A percentile compares a stretch with the other conserved stretches of the same genome.
Conservation (phyloP, 177 flowering plant genomes). For the Vitis hybrid region DNA sequence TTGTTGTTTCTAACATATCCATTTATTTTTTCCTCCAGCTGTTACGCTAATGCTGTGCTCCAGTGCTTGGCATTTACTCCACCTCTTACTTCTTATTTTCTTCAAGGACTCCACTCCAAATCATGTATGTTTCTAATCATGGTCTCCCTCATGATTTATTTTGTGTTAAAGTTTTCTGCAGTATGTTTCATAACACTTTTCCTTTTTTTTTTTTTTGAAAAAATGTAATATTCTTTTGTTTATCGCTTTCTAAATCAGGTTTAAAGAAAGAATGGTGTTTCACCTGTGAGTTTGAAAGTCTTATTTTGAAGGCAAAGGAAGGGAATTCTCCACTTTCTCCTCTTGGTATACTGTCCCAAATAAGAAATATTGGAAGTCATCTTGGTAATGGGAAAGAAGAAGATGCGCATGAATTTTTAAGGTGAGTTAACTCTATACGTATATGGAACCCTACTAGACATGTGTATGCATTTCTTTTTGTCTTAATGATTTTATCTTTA, state of each 20-base stretch:
- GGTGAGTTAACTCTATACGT: constrained; percentile 38
- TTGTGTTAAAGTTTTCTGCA: neutral
- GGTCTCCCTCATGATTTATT: constrained; percentile 6
- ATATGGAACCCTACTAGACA: neutral
- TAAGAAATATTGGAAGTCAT: constrained; percentile 65
- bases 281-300: constrained; percentile 80
- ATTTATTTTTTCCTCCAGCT: constrained; percentile 54
- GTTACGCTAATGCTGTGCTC: constrained; percentile 96
- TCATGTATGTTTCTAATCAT: constrained; percentile 51
- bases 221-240: neutral
- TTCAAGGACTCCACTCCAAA: constrained; percentile 79
- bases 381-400: constrained; percentile 90
- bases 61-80: constrained; percentile 97
- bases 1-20: constrained; percentile 1
- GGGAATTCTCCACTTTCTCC: constrained; percentile 77
- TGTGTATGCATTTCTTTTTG: neutral
- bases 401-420: constrained; percentile 98
- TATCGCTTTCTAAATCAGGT: constrained; percentile 44
- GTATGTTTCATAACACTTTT: constrained; percentile 1
- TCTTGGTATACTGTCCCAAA: constrained; percentile 64
- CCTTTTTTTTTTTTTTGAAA: no score
- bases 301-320: constrained; percentile 67
- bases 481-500: neutral
- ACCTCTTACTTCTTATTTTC: constrained; percentile 85
- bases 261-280: constrained; percentile 82